Percentiles rank a stretch among this genome's conserved stretches.
These are phyloP conservation scores for Diatrype stigma DNA, from an alignment of 2,329 filamentous ascomycete genomes.

Conservation along the genomic window DNA sequence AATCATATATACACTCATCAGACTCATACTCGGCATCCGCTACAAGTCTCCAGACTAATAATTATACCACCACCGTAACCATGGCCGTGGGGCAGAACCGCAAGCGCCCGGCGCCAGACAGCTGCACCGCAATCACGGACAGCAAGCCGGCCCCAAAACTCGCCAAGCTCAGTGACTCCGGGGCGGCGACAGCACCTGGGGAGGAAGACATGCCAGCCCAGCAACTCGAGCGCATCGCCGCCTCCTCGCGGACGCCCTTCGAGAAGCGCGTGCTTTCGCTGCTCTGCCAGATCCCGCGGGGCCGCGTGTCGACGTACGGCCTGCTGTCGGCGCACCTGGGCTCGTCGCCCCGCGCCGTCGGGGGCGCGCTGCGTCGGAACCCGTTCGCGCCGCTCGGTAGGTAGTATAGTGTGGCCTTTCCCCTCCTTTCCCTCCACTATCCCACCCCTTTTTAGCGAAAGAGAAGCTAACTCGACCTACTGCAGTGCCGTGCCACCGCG, in stretches of 20 bases:
- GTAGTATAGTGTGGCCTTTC: constrained; percentile 30
- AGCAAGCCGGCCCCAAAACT: not conserved
- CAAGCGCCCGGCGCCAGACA: constrained; percentile 15
- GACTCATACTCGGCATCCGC: too few species aligned
- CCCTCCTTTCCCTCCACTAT: constrained; percentile 34
- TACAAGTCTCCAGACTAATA: not conserved
- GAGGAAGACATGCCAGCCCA: constrained; percentile 28
- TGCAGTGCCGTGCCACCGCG: constrained; percentile 66
- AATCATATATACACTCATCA: too few species aligned
- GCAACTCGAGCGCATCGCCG: constrained; percentile 42
- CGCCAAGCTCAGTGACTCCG: not conserved
- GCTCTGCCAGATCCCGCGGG: constrained; percentile 72
- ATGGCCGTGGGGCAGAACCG: constrained; percentile 24
- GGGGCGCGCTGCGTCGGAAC: constrained; percentile 60
- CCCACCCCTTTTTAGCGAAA: not conserved
- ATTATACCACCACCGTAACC: not conserved
- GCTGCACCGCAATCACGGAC: not conserved
- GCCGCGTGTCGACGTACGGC: constrained; percentile 74
- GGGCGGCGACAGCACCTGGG: not conserved
- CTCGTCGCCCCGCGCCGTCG: constrained; percentile 35
- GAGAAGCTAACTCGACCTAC: not conserved
- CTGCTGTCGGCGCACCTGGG: constrained; percentile 54
- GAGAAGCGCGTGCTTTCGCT: constrained; percentile 65
- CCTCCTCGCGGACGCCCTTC: constrained; percentile 45
- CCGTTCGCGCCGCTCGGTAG: constrained; percentile 67